Conservation (phyloP, 75 land plant genomes). For the Selaginella moellendorffii region DNA sequence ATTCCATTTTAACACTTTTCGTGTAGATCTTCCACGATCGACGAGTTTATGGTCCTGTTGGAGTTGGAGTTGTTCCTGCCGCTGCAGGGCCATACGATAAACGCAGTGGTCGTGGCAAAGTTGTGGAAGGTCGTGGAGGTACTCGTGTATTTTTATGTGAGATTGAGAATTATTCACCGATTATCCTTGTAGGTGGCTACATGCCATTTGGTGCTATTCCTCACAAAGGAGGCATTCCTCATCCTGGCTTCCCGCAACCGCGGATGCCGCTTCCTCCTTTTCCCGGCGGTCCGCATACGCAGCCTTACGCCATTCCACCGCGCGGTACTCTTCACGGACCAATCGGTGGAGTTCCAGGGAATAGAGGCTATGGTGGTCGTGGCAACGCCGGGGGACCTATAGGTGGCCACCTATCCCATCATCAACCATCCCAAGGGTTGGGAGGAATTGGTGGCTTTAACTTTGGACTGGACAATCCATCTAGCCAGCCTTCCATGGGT, state of each 20-base stretch:
- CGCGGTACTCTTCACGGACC: conserved; percentile 95
- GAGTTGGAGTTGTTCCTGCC: conserved; percentile 49
- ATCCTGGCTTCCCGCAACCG: conserved; percentile 41
- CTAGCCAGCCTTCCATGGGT: conserved; percentile 76
- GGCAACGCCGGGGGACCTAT: conserved; percentile 87
- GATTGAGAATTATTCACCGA: background rate
- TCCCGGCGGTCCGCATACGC: conserved; percentile 69
- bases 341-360: conserved; percentile 79
- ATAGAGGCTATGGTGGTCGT: conserved; percentile 82
- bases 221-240: conserved; percentile 60
- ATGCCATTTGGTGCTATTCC: conserved; percentile 61
- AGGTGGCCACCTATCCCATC: conserved; percentile 90
- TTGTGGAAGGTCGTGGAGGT: background rate
- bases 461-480: conserved; percentile 74
- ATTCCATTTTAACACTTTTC: background rate
- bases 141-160: conserved; percentile 22
- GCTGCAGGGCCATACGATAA: conserved; percentile 35
- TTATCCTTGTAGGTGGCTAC: conserved; percentile 38
- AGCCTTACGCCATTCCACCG: conserved; percentile 95
- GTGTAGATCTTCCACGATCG: conserved; percentile 72
- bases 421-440: conserved; percentile 52
- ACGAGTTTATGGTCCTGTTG: conserved; percentile 47
- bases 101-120: conserved; percentile 35
- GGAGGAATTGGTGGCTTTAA: conserved; percentile 58
- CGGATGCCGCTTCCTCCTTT: conserved; percentile 72